Base-by-base conservation (phyloP, 306 rosid genomes). In the Prunus padus region DNA sequence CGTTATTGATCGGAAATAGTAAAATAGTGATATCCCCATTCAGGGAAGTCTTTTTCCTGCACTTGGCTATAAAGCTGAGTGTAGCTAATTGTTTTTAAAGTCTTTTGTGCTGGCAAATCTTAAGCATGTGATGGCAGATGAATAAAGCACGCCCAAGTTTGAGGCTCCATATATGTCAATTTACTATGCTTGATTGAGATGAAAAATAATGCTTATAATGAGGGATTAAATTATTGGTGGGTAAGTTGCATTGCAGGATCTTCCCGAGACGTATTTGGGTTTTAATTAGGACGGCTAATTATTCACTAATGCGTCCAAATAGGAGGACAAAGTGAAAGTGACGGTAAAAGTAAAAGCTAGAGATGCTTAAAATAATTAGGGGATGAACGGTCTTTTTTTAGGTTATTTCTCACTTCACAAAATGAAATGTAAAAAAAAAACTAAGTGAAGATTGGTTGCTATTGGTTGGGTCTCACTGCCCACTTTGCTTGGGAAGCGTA, bases 401-500 rank as follows among this genome's bases (percentile, higher is more conserved):
- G 79, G 62, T 57, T 73, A 5, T 67, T 40, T 18, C 5, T 55
- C 26, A 37, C 46, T 51, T 66, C 52, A 51, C 76, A 77, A 72
- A 81, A 65, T 49, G 67, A 37, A 37, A 65, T 56, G 70, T 30
- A 10, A 5, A 5, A 22, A 5, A 22, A 25, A 37, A 62, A 14
- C 0, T 1, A 2, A 10, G 8, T 25, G 49, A 9, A 42, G 44
- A 31, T 76, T 31, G 20, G 40, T 37, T 37, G 9, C 42, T 37
- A 57, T 28, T 80, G 63, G 73, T 71, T 77, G 67, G 76, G 31
- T 72, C 54, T 45, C 64, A 23, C 55, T 28, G 55, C 67, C 59
- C 72, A 73, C 65, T 79, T 81, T 83, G 79, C 78, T 87, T 74
- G 91, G 89, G 87, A 88, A 31, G 45, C 78, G 89, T 65, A 80